Evolutionary conservation across 805 yeast genomes (phyloP), one percentile per base, ranked within the genome.

Genomic region (Yamadazyma akitaensis): DNA sequence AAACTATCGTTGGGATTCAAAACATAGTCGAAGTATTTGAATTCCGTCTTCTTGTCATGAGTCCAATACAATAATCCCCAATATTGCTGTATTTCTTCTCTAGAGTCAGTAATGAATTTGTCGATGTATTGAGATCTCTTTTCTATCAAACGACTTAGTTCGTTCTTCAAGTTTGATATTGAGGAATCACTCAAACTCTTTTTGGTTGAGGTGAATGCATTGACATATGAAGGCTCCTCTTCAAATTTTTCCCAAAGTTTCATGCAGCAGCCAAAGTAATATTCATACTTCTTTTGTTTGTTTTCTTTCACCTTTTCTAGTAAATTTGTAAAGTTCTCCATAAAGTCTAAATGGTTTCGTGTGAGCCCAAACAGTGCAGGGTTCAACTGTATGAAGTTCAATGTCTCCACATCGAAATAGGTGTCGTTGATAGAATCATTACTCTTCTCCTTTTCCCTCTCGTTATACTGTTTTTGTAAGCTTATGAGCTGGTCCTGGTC

Each of bases 11-110:
- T 77, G 5, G 62, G 57, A 16, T 60, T 57, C 26, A 44, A 26
- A 42, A 64, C 59, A 42, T 62, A 65, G 9, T 54, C 51, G 39
- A 64, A 65, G 10, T 74, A 73, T 28, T 70, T 61, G 61, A 88
- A 86, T 1, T 58, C 59, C 1, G 49, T 50, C 52, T 78, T 73
- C 42, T 84, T 81, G 0, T 68, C 73, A 0, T 72, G 75, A 1
- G 85, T 73, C 51, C 76, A 84, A 61, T 76, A 81, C 54, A 91
- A 63, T 8, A 71, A 63, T 31, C 74, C 68, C 91, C 96, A 90
- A 10, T 79, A 65, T 3, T 70, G 75, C 35, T 72, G 73, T 10
- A 91, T 84, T 47, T 79, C 79, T 2, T 58, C 56, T 61, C 92
- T 73, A 2, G 85, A 72, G 39, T 81, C 85, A 5, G 68, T 58